These are phyloP conservation scores for Arabidopsis hybrid DNA, from an alignment of 441 rosid species.

Conservation along the genomic window DNA sequence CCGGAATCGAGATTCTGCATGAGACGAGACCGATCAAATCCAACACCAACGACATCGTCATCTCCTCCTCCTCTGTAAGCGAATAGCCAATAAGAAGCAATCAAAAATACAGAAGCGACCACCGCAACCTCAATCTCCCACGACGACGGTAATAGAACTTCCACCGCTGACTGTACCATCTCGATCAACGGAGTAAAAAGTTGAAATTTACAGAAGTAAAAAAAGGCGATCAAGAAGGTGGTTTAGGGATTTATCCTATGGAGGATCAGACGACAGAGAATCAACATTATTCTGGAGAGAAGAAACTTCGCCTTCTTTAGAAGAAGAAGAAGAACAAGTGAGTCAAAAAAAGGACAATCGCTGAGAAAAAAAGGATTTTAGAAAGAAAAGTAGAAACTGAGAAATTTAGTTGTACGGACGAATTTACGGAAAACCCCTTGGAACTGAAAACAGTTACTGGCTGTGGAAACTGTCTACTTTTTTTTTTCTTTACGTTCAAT, in stretches of 20 bases:
- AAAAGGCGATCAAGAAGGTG: neutral
- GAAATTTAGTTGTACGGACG: conserved; percentile 6
- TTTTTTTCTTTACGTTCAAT: too few relatives aligned
- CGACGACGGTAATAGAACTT: conserved; percentile 74
- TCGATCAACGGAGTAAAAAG: conserved; percentile 18
- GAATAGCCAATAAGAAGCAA: conserved; percentile 69
- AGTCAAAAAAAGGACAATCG: conserved; percentile 36
- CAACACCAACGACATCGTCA: conserved; percentile 34
- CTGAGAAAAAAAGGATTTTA: conserved; percentile 2
- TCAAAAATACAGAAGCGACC: conserved; percentile 68
- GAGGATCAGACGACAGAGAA: conserved; percentile 19
- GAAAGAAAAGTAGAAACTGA: conserved; percentile 30
- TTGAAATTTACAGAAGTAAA: neutral
- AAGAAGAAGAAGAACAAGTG: conserved; percentile 37
- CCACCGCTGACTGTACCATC: conserved; percentile 57
- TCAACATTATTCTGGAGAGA: conserved; percentile 23
- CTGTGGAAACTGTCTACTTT: neutral
- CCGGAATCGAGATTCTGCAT: conserved; percentile 52
- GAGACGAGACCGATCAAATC: conserved; percentile 51
- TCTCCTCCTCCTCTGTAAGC: conserved; percentile 48
- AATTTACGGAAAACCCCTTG: conserved; percentile 29
- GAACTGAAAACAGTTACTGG: conserved; percentile 26
- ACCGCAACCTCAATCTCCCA: conserved; percentile 89
- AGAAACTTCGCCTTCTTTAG: conserved; percentile 26
- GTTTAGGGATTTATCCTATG: conserved; percentile 10